Evolutionary conservation across 495 filamentous ascomycete genomes (phyloP).

Genomic region (Talaromyces borbonicus): DNA sequence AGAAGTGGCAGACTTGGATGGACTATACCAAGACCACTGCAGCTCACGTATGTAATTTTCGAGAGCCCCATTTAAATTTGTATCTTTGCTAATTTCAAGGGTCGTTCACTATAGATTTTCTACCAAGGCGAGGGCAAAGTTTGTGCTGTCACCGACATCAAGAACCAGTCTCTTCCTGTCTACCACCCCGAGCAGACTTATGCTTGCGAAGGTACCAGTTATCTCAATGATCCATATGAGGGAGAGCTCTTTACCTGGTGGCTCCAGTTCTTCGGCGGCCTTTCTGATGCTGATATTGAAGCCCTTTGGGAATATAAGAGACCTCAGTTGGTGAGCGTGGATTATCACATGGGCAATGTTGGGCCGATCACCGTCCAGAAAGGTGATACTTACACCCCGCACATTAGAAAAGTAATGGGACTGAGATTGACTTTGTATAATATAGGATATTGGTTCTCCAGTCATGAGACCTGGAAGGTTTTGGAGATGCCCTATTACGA

Average conservation of each 20-base stretch:
- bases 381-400: constrained; percentile 9
- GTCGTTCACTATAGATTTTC: constrained; percentile 14
- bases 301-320: constrained; percentile 19
- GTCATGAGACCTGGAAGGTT: constrained; percentile 27
- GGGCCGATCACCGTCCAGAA: constrained; percentile 29
- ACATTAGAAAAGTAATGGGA: neutral
- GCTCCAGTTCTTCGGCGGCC: constrained; percentile 24
- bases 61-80: neutral
- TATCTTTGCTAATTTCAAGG: neutral
- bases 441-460: constrained; percentile 25
- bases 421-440: neutral
- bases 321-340: constrained; percentile 21
- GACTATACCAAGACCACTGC: constrained; percentile 25
- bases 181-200: constrained; percentile 18
- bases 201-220: constrained; percentile 16
- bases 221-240: constrained; percentile 24
- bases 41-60: constrained; percentile 11
- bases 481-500: constrained; percentile 29
- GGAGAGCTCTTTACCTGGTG: constrained; percentile 28
- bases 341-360: constrained; percentile 19
- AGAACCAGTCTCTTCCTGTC: constrained; percentile 16
- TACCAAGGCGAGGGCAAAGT: constrained; percentile 19
- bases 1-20: constrained; percentile 24
- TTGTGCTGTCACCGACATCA: constrained; percentile 20
- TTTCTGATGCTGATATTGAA: constrained; percentile 17